Percentiles rank a stretch among this genome's conserved stretches.
phyloP scores from a whole-genome alignment of 176 grass and related monocot genomes.

The Zoysia japonica region DNA sequence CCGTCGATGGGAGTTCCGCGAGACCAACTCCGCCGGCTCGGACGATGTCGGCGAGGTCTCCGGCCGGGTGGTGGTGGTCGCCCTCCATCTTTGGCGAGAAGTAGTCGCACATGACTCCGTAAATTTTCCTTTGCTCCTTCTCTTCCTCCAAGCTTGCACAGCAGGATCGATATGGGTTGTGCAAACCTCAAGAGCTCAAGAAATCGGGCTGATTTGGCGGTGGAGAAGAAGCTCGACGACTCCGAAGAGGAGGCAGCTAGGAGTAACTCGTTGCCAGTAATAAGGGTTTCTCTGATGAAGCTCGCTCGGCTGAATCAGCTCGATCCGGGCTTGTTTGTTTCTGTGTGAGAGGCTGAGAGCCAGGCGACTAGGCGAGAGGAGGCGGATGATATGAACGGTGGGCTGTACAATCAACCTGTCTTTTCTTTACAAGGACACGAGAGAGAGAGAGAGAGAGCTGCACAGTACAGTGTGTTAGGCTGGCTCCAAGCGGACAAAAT shows the following conservation, averaged over 20 bases:
- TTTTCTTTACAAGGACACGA: constrained; percentile 35
- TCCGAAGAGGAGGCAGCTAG: background rate
- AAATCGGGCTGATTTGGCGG: constrained; percentile 15
- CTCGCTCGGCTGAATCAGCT: constrained; percentile 25
- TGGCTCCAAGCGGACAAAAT: constrained; percentile 50
- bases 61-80: constrained; percentile 52
- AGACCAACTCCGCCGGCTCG: constrained; percentile 47
- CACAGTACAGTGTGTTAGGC: constrained; percentile 1
- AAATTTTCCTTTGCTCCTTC: background rate
- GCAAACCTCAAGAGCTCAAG: constrained; percentile 22
- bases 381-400: constrained; percentile 38
- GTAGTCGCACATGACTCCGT: constrained; percentile 76
- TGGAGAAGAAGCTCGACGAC: background rate
- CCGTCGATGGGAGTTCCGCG: constrained; percentile 27
- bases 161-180: background rate
- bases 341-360: background rate
- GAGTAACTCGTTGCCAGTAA: too few species aligned
- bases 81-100: constrained; percentile 64
- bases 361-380: background rate
- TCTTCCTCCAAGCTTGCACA: background rate
- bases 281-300: constrained; percentile 19
- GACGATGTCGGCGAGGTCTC: constrained; percentile 82
- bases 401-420: constrained; percentile 34
- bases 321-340: constrained; percentile 34
- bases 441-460: background rate